phyloP scores from a whole-genome alignment of 306 rosid genomes.

The Lupinus albus region DNA sequence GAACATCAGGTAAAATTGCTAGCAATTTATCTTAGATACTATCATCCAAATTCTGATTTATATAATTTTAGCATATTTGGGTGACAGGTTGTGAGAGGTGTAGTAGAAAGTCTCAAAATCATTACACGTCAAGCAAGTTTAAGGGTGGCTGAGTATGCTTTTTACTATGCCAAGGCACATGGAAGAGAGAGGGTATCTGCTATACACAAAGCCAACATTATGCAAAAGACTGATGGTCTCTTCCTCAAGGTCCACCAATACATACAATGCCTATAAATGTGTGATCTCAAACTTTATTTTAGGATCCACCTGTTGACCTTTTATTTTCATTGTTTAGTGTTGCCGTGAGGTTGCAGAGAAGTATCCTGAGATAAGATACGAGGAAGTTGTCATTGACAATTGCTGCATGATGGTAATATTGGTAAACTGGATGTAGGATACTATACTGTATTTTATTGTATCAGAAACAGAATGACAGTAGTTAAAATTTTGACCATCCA shows the following conservation, averaged over 20 bases:
- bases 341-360: conserved; percentile 98
- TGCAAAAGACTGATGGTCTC: conserved; percentile 99
- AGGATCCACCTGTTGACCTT: conserved; percentile 21
- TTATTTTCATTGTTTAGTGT: conserved; percentile 59
- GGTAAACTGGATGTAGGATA: conserved; percentile 25
- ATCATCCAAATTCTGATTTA: conserved; percentile 16
- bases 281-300: not conserved
- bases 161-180: conserved; percentile 89
- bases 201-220: conserved; percentile 96
- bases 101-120: conserved; percentile 96
- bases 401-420: conserved; percentile 96
- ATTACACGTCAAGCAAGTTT: conserved; percentile 97
- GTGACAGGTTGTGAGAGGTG: conserved; percentile 95
- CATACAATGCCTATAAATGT: conserved; percentile 11
- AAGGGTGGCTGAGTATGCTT: conserved; percentile 99
- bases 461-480: conserved; percentile 20
- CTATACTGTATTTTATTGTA: conserved; percentile 36
- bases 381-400: conserved; percentile 98
- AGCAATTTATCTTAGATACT: conserved; percentile 1
- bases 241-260: conserved; percentile 53
- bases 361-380: conserved; percentile 90
- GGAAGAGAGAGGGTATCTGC: conserved; percentile 98
- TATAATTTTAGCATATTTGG: conserved; percentile 39
- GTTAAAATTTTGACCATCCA: conserved; percentile 34
- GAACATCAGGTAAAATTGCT: conserved; percentile 85